Percentiles rank a stretch among this genome's conserved stretches.
Evolutionary conservation across 2,329 filamentous ascomycete genomes (phyloP).

Genomic region (Colletotrichum australisinense): DNA sequence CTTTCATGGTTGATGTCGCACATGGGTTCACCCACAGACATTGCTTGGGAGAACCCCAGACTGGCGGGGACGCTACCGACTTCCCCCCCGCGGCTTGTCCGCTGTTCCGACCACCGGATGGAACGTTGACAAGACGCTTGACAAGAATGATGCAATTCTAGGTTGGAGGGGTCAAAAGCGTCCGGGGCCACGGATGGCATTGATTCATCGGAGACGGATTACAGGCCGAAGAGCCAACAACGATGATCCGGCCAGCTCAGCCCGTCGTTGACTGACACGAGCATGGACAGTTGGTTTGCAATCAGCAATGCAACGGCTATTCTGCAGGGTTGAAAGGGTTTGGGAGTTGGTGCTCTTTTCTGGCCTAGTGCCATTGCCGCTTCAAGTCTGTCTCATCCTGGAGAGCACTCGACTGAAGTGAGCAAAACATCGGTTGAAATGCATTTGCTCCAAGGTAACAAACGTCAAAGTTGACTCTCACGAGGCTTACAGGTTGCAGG

Average conservation of each 20-base stretch:
- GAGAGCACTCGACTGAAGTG: background rate
- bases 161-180: background rate
- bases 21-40: background rate
- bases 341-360: background rate
- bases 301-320: background rate
- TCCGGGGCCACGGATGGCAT: background rate
- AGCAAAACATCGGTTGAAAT: background rate
- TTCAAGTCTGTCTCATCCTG: background rate
- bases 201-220: background rate
- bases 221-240: background rate
- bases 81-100: background rate
- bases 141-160: conserved; percentile 2
- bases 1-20: background rate
- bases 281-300: background rate
- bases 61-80: background rate
- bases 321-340: background rate
- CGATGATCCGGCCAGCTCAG: background rate
- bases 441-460: background rate
- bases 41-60: conserved; percentile 2
- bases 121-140: conserved; percentile 12
- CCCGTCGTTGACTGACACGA: background rate
- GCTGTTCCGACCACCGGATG: background rate
- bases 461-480: background rate
- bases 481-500: background rate
- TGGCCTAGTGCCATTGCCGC: background rate